phyloP scores from a whole-genome alignment of 2,329 filamentous ascomycete species.

The Colletotrichum tabaci region DNA sequence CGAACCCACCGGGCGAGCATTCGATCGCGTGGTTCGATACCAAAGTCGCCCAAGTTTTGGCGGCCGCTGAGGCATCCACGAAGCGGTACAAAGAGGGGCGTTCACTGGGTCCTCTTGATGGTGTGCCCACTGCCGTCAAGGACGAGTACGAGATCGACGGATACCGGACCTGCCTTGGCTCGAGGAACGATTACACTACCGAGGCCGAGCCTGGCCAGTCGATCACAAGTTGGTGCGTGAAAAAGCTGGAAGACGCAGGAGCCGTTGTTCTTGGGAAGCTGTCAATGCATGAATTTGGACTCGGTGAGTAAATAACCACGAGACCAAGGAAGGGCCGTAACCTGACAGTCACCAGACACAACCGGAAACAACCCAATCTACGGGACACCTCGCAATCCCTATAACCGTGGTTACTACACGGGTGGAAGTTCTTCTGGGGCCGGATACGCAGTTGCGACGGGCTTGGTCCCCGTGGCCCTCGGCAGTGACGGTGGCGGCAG shows the following conservation, averaged over 20 bases:
- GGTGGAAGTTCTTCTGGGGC: slow-evolving; percentile 84
- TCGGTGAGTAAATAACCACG: slow-evolving; percentile 63
- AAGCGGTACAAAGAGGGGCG: slow-evolving; percentile 66
- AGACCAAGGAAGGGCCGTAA: neutral
- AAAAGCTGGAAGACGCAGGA: slow-evolving; percentile 75
- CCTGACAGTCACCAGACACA: slow-evolving; percentile 64
- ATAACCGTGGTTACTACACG: slow-evolving; percentile 80
- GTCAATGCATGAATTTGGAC: slow-evolving; percentile 83
- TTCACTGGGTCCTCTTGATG: slow-evolving; percentile 76
- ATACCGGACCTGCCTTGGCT: slow-evolving; percentile 77
- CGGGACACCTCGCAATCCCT: slow-evolving; percentile 83
- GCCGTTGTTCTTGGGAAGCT: slow-evolving; percentile 61
- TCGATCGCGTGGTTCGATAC: slow-evolving; percentile 62
- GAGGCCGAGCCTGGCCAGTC: slow-evolving; percentile 53
- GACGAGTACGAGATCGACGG: slow-evolving; percentile 84
- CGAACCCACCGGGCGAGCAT: slow-evolving; percentile 55
- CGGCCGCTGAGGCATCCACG: slow-evolving; percentile 61
- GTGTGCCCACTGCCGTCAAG: slow-evolving; percentile 81
- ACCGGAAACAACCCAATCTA: slow-evolving; percentile 81
- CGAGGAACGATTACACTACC: slow-evolving; percentile 71
- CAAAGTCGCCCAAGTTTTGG: slow-evolving; percentile 57
- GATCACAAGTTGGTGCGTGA: slow-evolving; percentile 78
- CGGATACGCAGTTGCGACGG: slow-evolving; percentile 78
- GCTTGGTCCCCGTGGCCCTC: slow-evolving; percentile 79
- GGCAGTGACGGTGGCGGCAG: slow-evolving; percentile 83